phyloP scores from a whole-genome alignment of 164 flowering plant genomes.

The Nymphaea thermarum region DNA sequence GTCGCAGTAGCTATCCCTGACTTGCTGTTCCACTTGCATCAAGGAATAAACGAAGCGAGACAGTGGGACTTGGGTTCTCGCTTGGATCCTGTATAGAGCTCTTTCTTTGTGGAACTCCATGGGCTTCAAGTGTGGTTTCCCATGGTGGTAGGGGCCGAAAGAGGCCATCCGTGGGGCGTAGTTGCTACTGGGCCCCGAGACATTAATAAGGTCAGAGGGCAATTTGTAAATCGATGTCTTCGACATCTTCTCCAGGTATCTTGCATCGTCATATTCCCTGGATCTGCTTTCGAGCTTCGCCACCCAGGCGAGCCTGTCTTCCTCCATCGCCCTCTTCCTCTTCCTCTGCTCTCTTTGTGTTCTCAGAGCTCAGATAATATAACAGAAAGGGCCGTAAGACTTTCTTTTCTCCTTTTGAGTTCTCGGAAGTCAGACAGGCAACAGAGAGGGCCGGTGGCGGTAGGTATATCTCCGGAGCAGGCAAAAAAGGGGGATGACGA shows the following conservation, averaged over 20 bases:
- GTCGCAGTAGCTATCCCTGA: slow-evolving; percentile 3
- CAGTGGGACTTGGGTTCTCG: neutral
- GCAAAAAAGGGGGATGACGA: too few relatives aligned
- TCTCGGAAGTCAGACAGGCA: too few relatives aligned
- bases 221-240: neutral
- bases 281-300: neutral
- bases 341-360: too few relatives aligned
- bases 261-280: neutral
- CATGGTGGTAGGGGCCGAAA: slow-evolving; percentile 13
- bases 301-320: neutral
- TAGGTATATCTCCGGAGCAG: too few relatives aligned
- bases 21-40: neutral
- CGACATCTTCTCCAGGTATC: neutral
- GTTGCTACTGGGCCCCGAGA: neutral
- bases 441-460: too few relatives aligned
- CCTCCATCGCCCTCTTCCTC: too few relatives aligned
- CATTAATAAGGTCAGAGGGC: neutral
- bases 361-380: too few relatives aligned
- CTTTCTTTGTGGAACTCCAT: slow-evolving; percentile 11
- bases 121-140: neutral
- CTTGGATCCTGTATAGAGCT: slow-evolving; percentile 4
- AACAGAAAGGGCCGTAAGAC: too few relatives aligned
- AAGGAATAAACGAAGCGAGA: neutral
- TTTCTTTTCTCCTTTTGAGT: too few relatives aligned
- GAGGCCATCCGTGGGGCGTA: slow-evolving; percentile 9